A percentile compares a stretch with the other conserved stretches of the same genome.
Conservation (phyloP, 2,329 filamentous ascomycete genomes). For the Botrytis hyacinthi region DNA sequence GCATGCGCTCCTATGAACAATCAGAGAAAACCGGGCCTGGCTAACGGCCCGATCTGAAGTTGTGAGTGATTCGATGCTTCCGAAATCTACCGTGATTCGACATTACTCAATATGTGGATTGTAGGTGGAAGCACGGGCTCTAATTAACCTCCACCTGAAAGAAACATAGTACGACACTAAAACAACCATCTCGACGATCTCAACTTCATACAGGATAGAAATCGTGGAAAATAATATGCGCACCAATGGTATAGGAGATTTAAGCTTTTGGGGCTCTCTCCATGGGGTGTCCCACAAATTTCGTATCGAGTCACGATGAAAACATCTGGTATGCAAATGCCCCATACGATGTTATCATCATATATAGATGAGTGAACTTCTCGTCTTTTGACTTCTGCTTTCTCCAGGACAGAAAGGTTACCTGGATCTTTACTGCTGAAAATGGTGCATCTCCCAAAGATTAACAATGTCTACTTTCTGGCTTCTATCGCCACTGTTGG, state of each 20-base stretch:
- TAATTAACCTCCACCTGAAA: background rate
- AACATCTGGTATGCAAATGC: background rate
- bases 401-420: background rate
- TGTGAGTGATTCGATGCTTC: background rate
- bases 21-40: background rate
- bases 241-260: background rate
- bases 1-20: background rate
- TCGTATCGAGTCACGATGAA: background rate
- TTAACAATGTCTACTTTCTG: slow-evolving; percentile 29
- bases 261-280: background rate
- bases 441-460: slow-evolving; percentile 25
- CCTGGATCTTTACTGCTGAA: slow-evolving; percentile 15
- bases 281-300: background rate
- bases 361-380: background rate
- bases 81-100: background rate
- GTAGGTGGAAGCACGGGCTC: background rate
- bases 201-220: background rate
- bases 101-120: background rate
- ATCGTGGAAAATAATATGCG: background rate
- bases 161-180: background rate
- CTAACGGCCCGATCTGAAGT: background rate
- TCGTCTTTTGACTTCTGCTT: background rate
- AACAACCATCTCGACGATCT: background rate
- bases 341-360: background rate
- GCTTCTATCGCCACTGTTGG: slow-evolving; percentile 27